Percentiles rank a stretch among this genome's conserved stretches.
Conservation (phyloP, 2,329 filamentous ascomycete genomes). For the Teratosphaeria epicoccoides region DNA sequence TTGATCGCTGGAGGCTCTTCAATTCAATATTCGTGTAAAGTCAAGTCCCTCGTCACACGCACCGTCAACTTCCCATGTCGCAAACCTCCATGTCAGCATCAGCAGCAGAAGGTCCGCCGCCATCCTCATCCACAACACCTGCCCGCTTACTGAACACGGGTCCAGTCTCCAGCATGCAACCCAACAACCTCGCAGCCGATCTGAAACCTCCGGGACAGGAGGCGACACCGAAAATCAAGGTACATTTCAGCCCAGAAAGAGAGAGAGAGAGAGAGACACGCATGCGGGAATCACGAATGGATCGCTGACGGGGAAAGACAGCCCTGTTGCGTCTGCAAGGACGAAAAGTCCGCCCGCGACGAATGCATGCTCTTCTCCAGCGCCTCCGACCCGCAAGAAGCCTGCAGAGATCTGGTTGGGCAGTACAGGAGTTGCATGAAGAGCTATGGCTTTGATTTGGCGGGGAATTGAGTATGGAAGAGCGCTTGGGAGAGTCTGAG, state of each 20-base stretch:
- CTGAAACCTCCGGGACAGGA: conserved; percentile 30
- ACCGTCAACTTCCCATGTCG: no score
- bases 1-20: not conserved
- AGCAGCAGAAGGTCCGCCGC: conserved; percentile 9
- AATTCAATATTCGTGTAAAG: no score
- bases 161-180: conserved; percentile 12
- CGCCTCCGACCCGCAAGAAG: conserved; percentile 66
- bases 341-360: conserved; percentile 84
- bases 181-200: conserved; percentile 36
- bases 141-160: not conserved
- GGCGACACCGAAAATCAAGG: conserved; percentile 35
- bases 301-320: conserved; percentile 28
- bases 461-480: not conserved
- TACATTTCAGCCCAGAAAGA: conserved; percentile 11
- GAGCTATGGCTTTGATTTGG: conserved; percentile 70
- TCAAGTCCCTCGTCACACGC: no score
- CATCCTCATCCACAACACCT: not conserved
- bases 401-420: conserved; percentile 72
- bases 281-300: not conserved
- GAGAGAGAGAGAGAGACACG: no score
- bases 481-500: not conserved
- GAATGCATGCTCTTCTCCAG: conserved; percentile 99
- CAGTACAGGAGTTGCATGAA: conserved; percentile 89
- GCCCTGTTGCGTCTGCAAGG: conserved; percentile 97
- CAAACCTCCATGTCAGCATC: conserved; percentile 8